Base-by-base conservation (phyloP, 495 filamentous ascomycete genomes). In the Neurospora sp. region DNA sequence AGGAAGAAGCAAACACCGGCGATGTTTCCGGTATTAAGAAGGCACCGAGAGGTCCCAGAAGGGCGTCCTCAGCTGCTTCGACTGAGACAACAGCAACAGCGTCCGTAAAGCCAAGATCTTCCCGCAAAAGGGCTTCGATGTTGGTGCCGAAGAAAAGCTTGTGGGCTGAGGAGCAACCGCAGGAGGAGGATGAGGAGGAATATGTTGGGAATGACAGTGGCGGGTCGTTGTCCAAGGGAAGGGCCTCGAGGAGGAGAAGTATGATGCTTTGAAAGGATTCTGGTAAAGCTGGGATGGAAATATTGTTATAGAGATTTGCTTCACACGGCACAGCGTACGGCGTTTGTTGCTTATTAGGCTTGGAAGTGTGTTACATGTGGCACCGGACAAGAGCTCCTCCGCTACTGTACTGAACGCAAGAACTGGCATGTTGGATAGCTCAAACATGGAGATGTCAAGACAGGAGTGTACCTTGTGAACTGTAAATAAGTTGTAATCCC, bases 181-280 rank as follows among this genome's bases (percentile, higher is more conserved):
- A 20, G 22, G 69, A 44, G 9, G 42, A 40, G 8, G 70, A 20
- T n/a, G 70, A 73, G 27, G 70, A 74, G 70, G 68, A 74, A 72
- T 75, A 75, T 74, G 31, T 65, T 17, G 53, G 27, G 2, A 65
- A 65, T 37, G 53, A 65, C 27, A 65, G 53, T 8, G 40, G 48
- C 14, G 40, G 39, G 16, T 20, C 72, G 9, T 69, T 53, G 8
- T 4, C 74, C 5, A 71, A 73, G 42, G 77, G 76, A 44, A 40
- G 74, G 37, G 70, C 68, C 8, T 72, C 79, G 68, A 79, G 84
- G 71, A 78, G 87, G 74, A 83, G 84, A 78, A 89, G 86, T 75
- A 88, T 86, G 85, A 87, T 89, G 87, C 74, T 87, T 80, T 89
- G 85, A 88, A 74, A 38, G 6, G 53, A 35, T 14, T 7, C 8